These are phyloP conservation scores for Cymodocea nodosa DNA, from an alignment of 116 monocot species.

Conservation along the genomic window DNA sequence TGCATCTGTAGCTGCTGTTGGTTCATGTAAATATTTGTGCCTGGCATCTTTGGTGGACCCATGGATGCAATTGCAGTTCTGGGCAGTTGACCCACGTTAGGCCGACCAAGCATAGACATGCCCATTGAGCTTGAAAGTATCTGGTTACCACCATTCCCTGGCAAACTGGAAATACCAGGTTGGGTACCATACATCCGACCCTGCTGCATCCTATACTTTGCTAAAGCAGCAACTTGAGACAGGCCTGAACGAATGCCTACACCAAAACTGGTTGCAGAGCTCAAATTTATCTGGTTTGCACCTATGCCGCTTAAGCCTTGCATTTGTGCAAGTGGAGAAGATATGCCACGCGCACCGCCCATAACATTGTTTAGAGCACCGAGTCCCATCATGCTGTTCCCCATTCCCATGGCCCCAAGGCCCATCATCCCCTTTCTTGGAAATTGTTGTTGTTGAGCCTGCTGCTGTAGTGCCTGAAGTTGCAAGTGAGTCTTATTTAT, in stretches of 20 bases:
- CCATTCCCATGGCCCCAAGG: conserved; percentile 35
- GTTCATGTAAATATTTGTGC: conserved; percentile 53
- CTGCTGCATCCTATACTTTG: conserved; percentile 38
- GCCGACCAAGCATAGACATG: conserved; percentile 56
- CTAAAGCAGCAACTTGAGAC: conserved; percentile 9
- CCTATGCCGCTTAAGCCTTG: conserved; percentile 34
- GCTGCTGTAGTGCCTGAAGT: conserved; percentile 36
- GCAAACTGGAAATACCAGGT: conserved; percentile 26
- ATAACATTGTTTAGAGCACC: conserved; percentile 38
- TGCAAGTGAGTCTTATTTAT: conserved; percentile 39
- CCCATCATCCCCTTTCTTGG: conserved; percentile 78
- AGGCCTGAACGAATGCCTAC: conserved; percentile 29
- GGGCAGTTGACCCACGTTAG: conserved; percentile 49
- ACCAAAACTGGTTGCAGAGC: conserved; percentile 32
- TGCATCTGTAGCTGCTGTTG: conserved; percentile 16
- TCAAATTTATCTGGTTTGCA: conserved; percentile 57
- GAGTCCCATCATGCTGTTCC: conserved; percentile 38
- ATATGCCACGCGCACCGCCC: conserved; percentile 43
- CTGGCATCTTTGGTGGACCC: conserved; percentile 86
- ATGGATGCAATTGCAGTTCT: conserved; percentile 48
- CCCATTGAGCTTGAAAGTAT: conserved; percentile 55
- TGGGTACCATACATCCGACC: conserved; percentile 35
- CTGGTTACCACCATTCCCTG: conserved; percentile 40
- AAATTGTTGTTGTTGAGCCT: conserved; percentile 38
- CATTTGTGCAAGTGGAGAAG: conserved; percentile 36